Conservation (phyloP, 192 early-diverging fungal genomes). For the Podila horticola region DNA sequence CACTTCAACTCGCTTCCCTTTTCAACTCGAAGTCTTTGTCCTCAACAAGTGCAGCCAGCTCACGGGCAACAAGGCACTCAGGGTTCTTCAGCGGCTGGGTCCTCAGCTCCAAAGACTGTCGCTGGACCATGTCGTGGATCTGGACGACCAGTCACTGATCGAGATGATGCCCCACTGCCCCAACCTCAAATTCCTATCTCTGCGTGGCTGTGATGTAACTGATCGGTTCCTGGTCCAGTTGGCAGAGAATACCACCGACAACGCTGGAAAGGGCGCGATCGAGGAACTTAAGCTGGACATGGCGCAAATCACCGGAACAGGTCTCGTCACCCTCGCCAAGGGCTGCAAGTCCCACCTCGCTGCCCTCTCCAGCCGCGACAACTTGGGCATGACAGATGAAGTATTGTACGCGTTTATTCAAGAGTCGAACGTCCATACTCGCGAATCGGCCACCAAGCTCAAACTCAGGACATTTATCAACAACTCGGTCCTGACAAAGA, state of each 20-base stretch:
- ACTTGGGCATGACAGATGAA: not conserved
- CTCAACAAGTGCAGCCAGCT: slow-evolving; percentile 19
- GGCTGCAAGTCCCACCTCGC: not conserved
- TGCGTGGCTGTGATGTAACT: slow-evolving; percentile 22
- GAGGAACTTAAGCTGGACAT: slow-evolving; percentile 12
- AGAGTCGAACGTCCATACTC: not conserved
- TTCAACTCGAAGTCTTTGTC: slow-evolving; percentile 14
- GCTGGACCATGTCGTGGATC: slow-evolving; percentile 22
- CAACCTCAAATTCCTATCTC: slow-evolving; percentile 2
- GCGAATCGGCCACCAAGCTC: not conserved
- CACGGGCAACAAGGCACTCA: slow-evolving; percentile 5
- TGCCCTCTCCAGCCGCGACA: slow-evolving; percentile 1
- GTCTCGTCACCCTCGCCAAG: slow-evolving; percentile 8
- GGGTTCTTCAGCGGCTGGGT: slow-evolving; percentile 6
- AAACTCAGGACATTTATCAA: not conserved
- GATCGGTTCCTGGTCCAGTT: slow-evolving; percentile 1
- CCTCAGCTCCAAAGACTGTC: slow-evolving; percentile 16
- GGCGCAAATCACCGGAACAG: not conserved
- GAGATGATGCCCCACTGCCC: slow-evolving; percentile 17
- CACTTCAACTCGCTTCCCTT: slow-evolving; percentile 26
- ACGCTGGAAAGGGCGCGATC: not conserved
- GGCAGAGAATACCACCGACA: not conserved
- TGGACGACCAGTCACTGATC: slow-evolving; percentile 10
- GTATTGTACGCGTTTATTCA: slow-evolving; percentile 9
- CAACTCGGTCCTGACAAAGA: slow-evolving; percentile 19